Evolutionary conservation across 2,329 filamentous ascomycete genomes (phyloP).

Genomic region (Colletotrichum sp.): DNA sequence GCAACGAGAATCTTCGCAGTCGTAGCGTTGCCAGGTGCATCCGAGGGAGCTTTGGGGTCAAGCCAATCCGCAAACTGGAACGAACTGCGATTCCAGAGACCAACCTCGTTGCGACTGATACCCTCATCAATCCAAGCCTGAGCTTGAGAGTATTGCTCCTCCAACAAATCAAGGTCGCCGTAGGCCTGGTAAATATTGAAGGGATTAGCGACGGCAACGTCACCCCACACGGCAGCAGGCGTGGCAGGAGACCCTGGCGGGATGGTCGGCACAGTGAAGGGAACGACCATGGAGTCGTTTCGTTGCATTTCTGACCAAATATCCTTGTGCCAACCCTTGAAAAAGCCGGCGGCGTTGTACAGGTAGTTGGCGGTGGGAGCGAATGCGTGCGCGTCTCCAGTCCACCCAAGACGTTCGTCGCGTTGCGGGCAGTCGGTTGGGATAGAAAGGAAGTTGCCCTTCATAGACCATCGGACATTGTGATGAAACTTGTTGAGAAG

Average conservation of each 20-base stretch:
- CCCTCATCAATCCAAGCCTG: conserved; percentile 43
- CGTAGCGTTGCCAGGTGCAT: conserved; percentile 40
- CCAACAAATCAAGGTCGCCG: conserved; percentile 39
- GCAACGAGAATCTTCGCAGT: conserved; percentile 47
- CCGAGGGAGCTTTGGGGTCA: conserved; percentile 48
- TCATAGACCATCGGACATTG: conserved; percentile 62
- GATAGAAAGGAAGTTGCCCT: conserved; percentile 61
- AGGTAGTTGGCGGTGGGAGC: conserved; percentile 56
- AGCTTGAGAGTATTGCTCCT: conserved; percentile 43
- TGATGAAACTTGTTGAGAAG: conserved; percentile 58
- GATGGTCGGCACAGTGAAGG: conserved; percentile 33
- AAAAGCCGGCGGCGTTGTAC: conserved; percentile 57
- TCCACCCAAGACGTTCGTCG: conserved; percentile 61
- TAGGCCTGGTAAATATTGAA: conserved; percentile 44
- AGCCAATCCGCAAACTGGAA: conserved; percentile 54
- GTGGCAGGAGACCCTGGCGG: conserved; percentile 24
- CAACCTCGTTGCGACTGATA: conserved; percentile 34
- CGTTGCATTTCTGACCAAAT: conserved; percentile 37
- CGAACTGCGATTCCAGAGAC: conserved; percentile 42
- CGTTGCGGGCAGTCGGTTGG: conserved; percentile 64
- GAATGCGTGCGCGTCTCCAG: conserved; percentile 56
- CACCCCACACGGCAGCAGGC: conserved; percentile 46
- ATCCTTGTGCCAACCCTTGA: conserved; percentile 55
- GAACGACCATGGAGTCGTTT: conserved; percentile 25
- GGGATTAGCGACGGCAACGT: conserved; percentile 44